Base-by-base conservation (phyloP, 805 yeast species). In the Kuraishia piskuri region DNA sequence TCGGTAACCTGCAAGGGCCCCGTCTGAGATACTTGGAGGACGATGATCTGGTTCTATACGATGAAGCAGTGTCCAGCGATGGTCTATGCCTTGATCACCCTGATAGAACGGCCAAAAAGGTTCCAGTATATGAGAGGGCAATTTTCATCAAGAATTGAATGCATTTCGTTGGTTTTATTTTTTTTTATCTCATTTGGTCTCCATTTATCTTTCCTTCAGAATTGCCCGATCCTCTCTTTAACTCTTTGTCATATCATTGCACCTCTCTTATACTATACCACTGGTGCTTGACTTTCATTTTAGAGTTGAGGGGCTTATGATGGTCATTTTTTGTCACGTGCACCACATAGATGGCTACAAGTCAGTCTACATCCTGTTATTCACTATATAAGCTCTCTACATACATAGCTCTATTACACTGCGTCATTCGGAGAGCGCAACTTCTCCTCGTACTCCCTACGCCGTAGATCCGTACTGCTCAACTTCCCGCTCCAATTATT, bases 81-180 rank as follows among this genome's bases (percentile, higher is more conserved):
- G 75, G 74, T 31, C 70, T 94, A 51, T 95, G 91, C 24, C 72
- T 94, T 63, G 97, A 94, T 63, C 96, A 89, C 62, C 90, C 94
- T 1, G 97, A 90, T 64, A 79, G 94, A 62, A 73, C 83, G 46
- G 77, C 83, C n/a, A 76, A 84, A 55, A 75, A 79, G 53, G 75
- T 71, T 5, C 63, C 78, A 7, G 69, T 70, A 2, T 74, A 73
- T 56, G 83, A 80, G 62, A 77, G 83, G 53, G 84, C 87, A 21
- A 83, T 83, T 67, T 76, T 77, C 50, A 82, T 82, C 54, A 80
- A 77, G 63, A 73, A 67, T 54, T 65, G 52, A 56, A 12, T 19
- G n/a, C 12, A 48, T 20, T 10, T 48, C 44, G 14, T 44, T 22
- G 31, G 19, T 26, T 25, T 46, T 26, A 10, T 21, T 46, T 20